Percentiles rank a stretch among this genome's conserved stretches.
Conservation (phyloP, 306 rosid genomes). For the Quercus wislizeni region DNA sequence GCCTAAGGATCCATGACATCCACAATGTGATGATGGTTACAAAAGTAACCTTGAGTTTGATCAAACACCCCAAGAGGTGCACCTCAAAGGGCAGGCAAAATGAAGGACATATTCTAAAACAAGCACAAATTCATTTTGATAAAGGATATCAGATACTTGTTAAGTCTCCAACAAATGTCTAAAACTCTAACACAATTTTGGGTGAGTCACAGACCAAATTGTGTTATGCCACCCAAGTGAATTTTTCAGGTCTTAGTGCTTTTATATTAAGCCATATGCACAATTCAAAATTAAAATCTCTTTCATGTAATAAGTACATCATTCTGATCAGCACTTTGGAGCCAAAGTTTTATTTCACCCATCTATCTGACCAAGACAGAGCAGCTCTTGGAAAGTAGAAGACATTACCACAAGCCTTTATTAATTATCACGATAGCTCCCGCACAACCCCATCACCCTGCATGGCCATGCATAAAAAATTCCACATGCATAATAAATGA, state of each 20-base stretch:
- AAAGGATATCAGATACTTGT: not conserved
- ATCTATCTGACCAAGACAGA: not conserved
- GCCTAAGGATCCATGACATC: not conserved
- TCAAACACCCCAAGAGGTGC: not conserved
- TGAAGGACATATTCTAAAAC: not conserved
- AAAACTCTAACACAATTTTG: not conserved
- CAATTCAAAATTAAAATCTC: not conserved
- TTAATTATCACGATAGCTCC: not conserved
- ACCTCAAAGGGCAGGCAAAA: not conserved
- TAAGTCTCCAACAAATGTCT: not conserved
- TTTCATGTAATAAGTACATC: not conserved
- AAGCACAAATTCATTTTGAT: not conserved
- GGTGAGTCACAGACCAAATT: not conserved
- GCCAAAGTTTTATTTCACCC: not conserved
- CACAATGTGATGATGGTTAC: not conserved
- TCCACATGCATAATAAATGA: not conserved
- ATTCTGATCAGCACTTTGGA: not conserved
- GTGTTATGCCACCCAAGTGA: not conserved
- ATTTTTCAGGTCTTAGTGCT: not conserved
- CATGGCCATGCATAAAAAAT: not conserved
- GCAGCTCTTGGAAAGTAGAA: not conserved
- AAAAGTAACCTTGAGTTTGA: not conserved
- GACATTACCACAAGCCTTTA: not conserved
- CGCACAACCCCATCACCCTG: no score
- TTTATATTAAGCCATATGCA: not conserved